Evolutionary conservation across 2,329 filamentous ascomycete species (phyloP), one percentile per base, ranked within the genome.

Genomic region (Metarhizium anisopliae): DNA sequence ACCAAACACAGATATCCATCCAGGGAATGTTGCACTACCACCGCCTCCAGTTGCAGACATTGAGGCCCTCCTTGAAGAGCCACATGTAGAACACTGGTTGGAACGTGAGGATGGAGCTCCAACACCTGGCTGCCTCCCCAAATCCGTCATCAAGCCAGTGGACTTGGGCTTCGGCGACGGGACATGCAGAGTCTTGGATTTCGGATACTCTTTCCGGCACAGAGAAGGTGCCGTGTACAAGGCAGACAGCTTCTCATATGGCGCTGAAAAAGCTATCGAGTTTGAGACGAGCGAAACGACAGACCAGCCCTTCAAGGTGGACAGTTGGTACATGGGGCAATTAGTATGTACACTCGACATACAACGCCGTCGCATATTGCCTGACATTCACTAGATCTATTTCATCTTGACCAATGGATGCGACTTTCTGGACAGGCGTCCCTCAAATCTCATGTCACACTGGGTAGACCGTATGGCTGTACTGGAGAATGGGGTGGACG

Each of bases 261-360:
- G 38, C n/a, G 29, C 38, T 6, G 36, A 0, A n/a, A 18, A n/a
- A 6, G 18, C 51, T 1, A 18, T 29, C 1, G 51, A 52, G 20
- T 29, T 52, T 36, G n/a, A n/a, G 36, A 38, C 18, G 7, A 32
- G 7, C 4, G 29, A 45, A 30, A 45, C 25, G 16, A 52, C 38
- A 52, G 20, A 1, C 11, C 51, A 30, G 18, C 51, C 51, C 16
- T 45, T 52, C 25, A 52, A 45, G 16, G 51, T 29, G 13, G 38
- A 52, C 10, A 43, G 51, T 43, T 52, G 51, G 51, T 43, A 52
- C 20, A 25, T 52, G 18, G 51, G 51, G 2, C 51, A 52, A 52
- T 43, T 52, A 20, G 51, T 52, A 45, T 11, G 51, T 32, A 25
- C 35, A 43, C 50, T 18, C 32, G 3, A 20, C 18, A 42, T 40